Conservation (phyloP, 2,329 filamentous ascomycete genomes). For the Calonectria honghensis region DNA sequence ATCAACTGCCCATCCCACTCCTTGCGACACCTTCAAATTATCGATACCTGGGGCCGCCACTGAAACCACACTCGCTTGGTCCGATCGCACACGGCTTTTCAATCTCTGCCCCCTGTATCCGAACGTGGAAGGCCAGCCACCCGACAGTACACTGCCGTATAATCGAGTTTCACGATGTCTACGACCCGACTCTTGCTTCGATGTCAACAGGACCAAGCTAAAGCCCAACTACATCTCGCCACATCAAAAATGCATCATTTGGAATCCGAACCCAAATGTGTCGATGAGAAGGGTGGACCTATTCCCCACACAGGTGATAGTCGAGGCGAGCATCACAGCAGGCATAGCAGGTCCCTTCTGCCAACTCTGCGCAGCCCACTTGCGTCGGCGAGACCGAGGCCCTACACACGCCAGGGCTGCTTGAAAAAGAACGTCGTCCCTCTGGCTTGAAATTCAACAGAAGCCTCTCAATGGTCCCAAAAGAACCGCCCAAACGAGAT, state of each 20-base stretch:
- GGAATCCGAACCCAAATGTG: neutral
- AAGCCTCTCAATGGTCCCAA: conserved; percentile 18
- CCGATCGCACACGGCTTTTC: conserved; percentile 25
- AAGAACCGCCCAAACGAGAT: neutral
- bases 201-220: neutral
- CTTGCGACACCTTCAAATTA: conserved; percentile 30
- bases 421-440: conserved; percentile 29
- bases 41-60: conserved; percentile 19
- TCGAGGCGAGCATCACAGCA: neutral
- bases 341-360: neutral
- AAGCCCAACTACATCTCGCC: neutral
- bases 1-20: conserved; percentile 39
- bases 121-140: neutral
- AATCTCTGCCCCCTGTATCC: neutral
- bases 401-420: neutral
- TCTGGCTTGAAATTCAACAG: conserved; percentile 18
- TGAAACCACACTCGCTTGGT: conserved; percentile 24
- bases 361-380: neutral
- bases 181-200: neutral
- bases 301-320: neutral
- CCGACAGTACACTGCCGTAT: neutral
- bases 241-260: neutral
- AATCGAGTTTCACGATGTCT: conserved; percentile 27
- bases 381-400: neutral
- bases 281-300: neutral